phyloP scores from a whole-genome alignment of 305 asterid genomes.

The Striga hermonthica region DNA sequence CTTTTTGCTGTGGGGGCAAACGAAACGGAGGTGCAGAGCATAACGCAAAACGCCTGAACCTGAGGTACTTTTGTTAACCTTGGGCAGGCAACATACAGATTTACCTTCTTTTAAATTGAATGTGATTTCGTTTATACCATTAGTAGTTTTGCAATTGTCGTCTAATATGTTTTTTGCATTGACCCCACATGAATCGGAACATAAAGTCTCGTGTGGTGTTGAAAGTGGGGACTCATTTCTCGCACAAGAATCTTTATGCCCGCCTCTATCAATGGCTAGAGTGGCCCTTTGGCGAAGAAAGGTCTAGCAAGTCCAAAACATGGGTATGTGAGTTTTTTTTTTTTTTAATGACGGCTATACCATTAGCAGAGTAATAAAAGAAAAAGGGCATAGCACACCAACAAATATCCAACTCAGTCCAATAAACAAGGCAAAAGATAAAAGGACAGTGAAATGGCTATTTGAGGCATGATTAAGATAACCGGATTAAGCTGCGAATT shows the following conservation, averaged over 20 bases:
- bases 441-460: not conserved
- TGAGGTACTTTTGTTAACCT: slow-evolving; percentile 52
- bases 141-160: slow-evolving; percentile 28
- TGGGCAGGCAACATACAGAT: slow-evolving; percentile 43
- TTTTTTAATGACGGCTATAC: not conserved
- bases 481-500: not conserved
- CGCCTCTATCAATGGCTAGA: slow-evolving; percentile 53
- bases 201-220: slow-evolving; percentile 1
- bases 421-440: not conserved
- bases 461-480: not conserved
- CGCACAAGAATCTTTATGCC: slow-evolving; percentile 38
- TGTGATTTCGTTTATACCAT: slow-evolving; percentile 30
- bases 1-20: slow-evolving; percentile 66
- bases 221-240: slow-evolving; percentile 30
- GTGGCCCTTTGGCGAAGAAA: slow-evolving; percentile 85
- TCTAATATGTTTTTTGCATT: slow-evolving; percentile 32
- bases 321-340: slow-evolving; percentile 17
- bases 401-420: not conserved
- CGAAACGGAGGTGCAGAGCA: slow-evolving; percentile 78
- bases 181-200: slow-evolving; percentile 33
- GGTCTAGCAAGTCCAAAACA: slow-evolving; percentile 48
- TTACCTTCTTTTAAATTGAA: slow-evolving; percentile 36
- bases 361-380: not conserved
- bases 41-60: slow-evolving; percentile 75
- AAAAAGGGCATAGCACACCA: not conserved